Base-by-base conservation (phyloP, 2,329 filamentous ascomycete genomes). In the Pyricularia pennisetigena region DNA sequence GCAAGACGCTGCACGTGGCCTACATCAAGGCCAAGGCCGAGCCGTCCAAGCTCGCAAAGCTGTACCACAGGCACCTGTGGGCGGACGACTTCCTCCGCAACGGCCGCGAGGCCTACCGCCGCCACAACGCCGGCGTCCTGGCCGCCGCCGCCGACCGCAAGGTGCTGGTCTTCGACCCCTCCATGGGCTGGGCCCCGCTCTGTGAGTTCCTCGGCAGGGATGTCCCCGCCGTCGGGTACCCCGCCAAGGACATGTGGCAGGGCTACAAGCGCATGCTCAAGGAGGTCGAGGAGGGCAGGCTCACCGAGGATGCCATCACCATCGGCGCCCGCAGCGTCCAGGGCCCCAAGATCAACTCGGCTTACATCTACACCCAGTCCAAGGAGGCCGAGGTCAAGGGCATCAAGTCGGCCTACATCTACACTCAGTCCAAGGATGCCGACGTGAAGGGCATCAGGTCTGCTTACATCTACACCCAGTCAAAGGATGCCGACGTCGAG, bases 131-230 rank as follows among this genome's bases (percentile, higher is more conserved):
- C 24, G 64, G 32, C 64, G 24, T 41, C 64, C 4, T 66, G 23
- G 20, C 20, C 20, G 49, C 49, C 20, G 49, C 23, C 1, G 16
- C 49, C 23, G 23, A 41, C 29, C 30, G 64, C 20, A 26, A 49
- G 29, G 64, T 66, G 10, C 64, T 66, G 30, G 64, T 41, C 29
- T 26, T 49, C 9, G 30, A 66, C n/a, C 64, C 35, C 7, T n/a
- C 20, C 20, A 26, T 54, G 30, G 64, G 32, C 32, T 66, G 64
- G 64, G 64, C 1, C 9, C 64, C 64, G 30, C 64, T 66, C 5
- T 66, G 64, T 24, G 12, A 16, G 20, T 66, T 66, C 64, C 64
- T 66, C n/a, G 64, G 64, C 23, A 54, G 26, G 35, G 64, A 66
- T 4, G 64, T 66, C 23, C 64, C 64, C 16, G 30, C 14, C n/a